Evolutionary conservation across 1,139 yeast genomes (phyloP), one percentile per base, ranked within the genome.

Genomic region (Candida albicans): DNA sequence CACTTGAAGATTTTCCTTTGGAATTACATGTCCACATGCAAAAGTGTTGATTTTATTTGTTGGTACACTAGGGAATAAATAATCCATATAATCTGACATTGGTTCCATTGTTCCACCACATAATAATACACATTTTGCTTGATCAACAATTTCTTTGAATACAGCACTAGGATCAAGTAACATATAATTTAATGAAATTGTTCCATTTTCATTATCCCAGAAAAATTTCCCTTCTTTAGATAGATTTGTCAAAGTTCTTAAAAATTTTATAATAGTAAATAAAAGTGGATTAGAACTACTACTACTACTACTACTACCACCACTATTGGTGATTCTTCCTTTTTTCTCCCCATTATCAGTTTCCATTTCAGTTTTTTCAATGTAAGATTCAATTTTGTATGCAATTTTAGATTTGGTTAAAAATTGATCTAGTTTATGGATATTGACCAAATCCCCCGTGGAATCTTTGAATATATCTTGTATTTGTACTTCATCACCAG

Each of bases 51-150:
- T 73, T 39, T 73, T 56, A 0, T 63, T 55, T 0, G 58, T 47
- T 0, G 68, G 52, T 2, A 73, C 55, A 38, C 77, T 75, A 0
- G 96, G 96, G 42, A 90, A 81, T 33, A 91, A 65, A 50, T 76
- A 79, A 26, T 79, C 72, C 8, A 75, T 64, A 56, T 84, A 87
- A 52, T 91, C 97, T 12, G 73, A 61, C 46, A 84, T 73, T 0
- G 99, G 99, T 57, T 89, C 95, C 97, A 91, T 90, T 0, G 99
- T 91, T 13, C 99, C 99, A 31, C 99, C 99, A 9, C 96, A 95
- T 5, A 91, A 62, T 2, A 91, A 70, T 0, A 91, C 84, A 59
- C 95, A 85, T 51, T 75, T 77, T 0, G 91, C 77, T 29, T 82
- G 77, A 6, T 80, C 79, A 0, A 88, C 79, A 1, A 91, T 70